Conservation (phyloP, 1,284 basidiomycete genomes). For the Ceratobasidium sp. region DNA sequence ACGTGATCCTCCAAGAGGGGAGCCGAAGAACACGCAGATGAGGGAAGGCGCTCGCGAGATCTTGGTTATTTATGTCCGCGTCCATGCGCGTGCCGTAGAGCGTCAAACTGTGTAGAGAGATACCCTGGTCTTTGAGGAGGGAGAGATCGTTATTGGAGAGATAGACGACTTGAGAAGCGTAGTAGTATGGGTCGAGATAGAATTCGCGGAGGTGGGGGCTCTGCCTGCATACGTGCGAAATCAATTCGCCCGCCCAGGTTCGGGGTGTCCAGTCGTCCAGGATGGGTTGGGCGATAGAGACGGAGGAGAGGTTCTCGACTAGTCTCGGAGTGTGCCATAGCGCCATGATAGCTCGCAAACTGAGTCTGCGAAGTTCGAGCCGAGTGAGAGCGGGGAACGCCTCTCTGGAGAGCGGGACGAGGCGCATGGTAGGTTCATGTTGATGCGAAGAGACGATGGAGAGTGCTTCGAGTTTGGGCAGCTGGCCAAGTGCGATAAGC, state of each 20-base stretch:
- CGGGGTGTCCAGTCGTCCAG: constrained; percentile 40
- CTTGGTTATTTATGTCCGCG: constrained; percentile 16
- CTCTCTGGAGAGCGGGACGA: constrained; percentile 14
- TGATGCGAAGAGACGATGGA: constrained; percentile 37
- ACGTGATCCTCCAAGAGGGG: constrained; percentile 35
- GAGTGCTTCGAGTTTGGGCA: constrained; percentile 25
- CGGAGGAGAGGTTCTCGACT: constrained; percentile 28
- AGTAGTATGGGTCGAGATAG: constrained; percentile 42
- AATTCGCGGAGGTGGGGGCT: constrained; percentile 21
- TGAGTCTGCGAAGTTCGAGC: constrained; percentile 39
- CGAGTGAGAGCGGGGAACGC: constrained; percentile 36
- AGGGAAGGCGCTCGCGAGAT: constrained; percentile 34
- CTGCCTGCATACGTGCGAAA: constrained; percentile 36
- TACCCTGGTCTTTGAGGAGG: constrained; percentile 12
- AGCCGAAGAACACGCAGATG: constrained; percentile 19
- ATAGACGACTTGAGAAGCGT: constrained; percentile 34
- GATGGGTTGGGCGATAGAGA: constrained; percentile 35
- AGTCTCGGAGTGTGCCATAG: constrained; percentile 31
- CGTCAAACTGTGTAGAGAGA: constrained; percentile 17
- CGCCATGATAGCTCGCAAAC: constrained; percentile 18
- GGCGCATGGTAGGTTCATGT: constrained; percentile 29
- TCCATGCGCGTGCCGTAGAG: constrained; percentile 33
- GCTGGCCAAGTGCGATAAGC: constrained; percentile 22
- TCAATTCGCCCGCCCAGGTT: constrained; percentile 40
- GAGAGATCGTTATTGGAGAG: constrained; percentile 13